phyloP scores from a whole-genome alignment of 352 stramenopile genomes.

The Phytophthora rubi region DNA sequence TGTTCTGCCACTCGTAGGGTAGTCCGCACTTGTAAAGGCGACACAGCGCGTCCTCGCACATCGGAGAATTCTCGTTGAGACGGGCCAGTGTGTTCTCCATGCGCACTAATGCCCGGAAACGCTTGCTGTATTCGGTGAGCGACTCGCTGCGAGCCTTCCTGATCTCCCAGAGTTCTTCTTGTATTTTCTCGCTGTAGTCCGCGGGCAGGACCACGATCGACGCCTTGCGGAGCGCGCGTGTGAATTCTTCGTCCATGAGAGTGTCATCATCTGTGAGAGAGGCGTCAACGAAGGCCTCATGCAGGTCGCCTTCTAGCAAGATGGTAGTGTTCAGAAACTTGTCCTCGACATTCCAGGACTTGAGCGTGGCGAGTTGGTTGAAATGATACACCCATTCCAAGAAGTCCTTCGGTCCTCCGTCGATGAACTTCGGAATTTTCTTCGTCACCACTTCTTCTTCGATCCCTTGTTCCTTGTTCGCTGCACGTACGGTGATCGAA shows the following conservation, averaged over 20 bases:
- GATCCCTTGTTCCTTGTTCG: neutral
- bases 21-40: slow-evolving; percentile 8
- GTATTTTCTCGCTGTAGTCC: neutral
- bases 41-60: slow-evolving; percentile 1
- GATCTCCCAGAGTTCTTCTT: neutral
- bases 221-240: too few relatives aligned
- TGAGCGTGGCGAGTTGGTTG: neutral
- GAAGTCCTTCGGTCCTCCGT: neutral
- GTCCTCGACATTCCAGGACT: neutral
- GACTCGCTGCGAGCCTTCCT: neutral
- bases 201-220: too few relatives aligned
- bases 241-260: neutral
- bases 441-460: neutral
- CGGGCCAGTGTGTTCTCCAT: neutral
- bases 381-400: neutral
- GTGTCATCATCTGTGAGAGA: neutral
- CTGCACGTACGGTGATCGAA: neutral
- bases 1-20: slow-evolving; percentile 4
- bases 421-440: neutral
- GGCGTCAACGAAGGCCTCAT: neutral
- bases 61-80: neutral
- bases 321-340: neutral
- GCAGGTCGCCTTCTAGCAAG: neutral
- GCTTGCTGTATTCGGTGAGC: neutral
- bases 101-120: neutral